Evolutionary conservation across 2,329 filamentous ascomycete genomes (phyloP), one percentile per base, ranked within the genome.

Genomic region (Coniochaeta hoffmannii): DNA sequence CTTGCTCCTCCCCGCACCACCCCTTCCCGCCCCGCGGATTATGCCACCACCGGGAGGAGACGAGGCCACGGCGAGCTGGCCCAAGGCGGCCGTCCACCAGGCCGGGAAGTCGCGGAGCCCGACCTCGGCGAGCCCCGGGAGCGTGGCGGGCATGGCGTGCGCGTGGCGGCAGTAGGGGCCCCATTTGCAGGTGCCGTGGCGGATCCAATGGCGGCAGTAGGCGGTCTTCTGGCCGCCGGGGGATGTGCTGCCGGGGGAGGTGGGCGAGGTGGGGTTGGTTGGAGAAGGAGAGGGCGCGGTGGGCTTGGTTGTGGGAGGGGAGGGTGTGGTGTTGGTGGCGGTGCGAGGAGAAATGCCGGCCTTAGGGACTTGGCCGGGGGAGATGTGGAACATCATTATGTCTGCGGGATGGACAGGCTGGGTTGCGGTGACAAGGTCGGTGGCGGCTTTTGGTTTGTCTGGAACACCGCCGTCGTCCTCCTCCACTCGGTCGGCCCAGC

Each of bases 171-270:
- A 82, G 9, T 64, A 59, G 7, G 56, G 52, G 3, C 71, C 74
- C 66, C 70, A 79, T 60, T 68, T 72, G 64, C 79, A 82, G 12
- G 65, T 69, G 7, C 77, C 77, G 38, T 72, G 66, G 53, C 70
- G 69, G 63, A 76, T 79, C 76, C 76, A 82, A 63, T 76, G 68
- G 12, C 72, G 71, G 64, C 78, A 79, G 63, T 66, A 65, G 54
- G 10, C 53, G 19, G 35, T n/a, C 14, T 49, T 52, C 17, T 51
- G 7, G 50, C 14, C 9, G 30, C 17, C 31, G 53, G 30, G 9
- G 55, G 32, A 10, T 46, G 53, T 31, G 34, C 19, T 3, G 55
- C n/a, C 22, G 17, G 24, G 35, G 26, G 17, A 10, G 46, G 44
- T 46, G 6, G 19, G 50, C 11, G n/a, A n/a, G n/a, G n/a, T n/a